Evolutionary conservation across 495 filamentous ascomycete species (phyloP), one percentile per base, ranked within the genome.

Genomic region (Penicillium coprophilum): DNA sequence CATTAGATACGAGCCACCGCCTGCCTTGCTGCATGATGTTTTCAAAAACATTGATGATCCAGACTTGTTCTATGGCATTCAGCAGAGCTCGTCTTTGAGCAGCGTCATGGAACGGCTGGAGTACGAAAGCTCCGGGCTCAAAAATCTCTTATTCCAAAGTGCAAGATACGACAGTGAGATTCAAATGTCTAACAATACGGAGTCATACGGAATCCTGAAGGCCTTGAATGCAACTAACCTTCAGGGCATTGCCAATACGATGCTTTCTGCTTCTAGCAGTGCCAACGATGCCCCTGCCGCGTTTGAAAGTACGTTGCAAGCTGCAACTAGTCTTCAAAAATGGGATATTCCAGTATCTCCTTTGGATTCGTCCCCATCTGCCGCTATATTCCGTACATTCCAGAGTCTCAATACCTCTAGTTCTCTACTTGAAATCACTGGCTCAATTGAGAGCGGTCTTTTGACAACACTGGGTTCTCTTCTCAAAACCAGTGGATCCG

Each of bases 41-140:
- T 98, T 91, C 67, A 87, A 87, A 69, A 89, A 90, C 55, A 87
- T 97, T 36, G 92, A 96, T 69, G 94, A 98, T 67, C 92, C 92
- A 13, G 94, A 98, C 66, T 85, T 92, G 17, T 97, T 92, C 68
- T 97, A 98, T 63, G 94, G 94, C n/a, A 85, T 97, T 20, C 81
- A 87, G 46, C 89, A 95, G 67, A 82, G 80, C 21, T 82, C 90
- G 11, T 89, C 84, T 45, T 73, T 98, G 39, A 76, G 80, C 15
- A 87, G 87, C 0, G 86, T 97, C 8, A 79, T 96, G 60, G 83
- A 88, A 24, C 85, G 86, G 27, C 80, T 97, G n/a, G 92, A 96
- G 61, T 93, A 96, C 64, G 95, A 98, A 72, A 81, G 85, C 43
- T 86, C 94, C 58, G 92, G 92, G 0, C 79, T 86, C 59, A 96